Evolutionary conservation across 306 rosid genomes (phyloP), one percentile per base, ranked within the genome.

Genomic region (Senna tora): DNA sequence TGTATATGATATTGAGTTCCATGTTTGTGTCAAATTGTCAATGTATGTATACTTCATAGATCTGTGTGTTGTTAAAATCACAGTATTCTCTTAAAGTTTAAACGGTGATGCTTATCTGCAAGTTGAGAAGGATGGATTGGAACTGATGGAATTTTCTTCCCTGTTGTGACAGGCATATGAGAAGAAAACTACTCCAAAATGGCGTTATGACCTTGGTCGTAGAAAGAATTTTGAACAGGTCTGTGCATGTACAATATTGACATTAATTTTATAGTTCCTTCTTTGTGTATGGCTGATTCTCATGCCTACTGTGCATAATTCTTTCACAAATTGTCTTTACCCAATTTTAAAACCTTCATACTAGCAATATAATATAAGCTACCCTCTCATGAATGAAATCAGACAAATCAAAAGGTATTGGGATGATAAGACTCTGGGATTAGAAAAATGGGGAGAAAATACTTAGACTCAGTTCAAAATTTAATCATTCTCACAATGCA

Each of bases 121-220:
- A 25, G 28, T 30, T 49, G 62, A n/a, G 53, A 33, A 42, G 56
- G 58, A 60, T 52, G 17, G 36, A 30, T 20, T 58, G 45, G 69
- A 19, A 56, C 77, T 86, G 67, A 84, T 76, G 57, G 28, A 81
- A 19, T 33, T 56, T 4, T 72, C 13, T 57, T 71, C 17, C 4
- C 71, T 61, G 39, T 57, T 80, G 34, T 80, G 64, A 75, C 82
- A 87, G 96, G 96, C 93, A 2, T 90, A 87, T 39, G 96, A 90
- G 86, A 85, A 87, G 84, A 87, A 84, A 74, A 84, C 84, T 30
- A 72, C 96, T 21, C 88, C 85, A 13, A 87, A 90, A 82, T 87
- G 96, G 96, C 89, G 87, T 53, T 90, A 87, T 68, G 96, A 87
- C 84, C 93, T 90, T 45, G 93, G 96, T 69, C 87, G 75, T 20